These are phyloP conservation scores for Globisporangium emineosum DNA, from an alignment of 352 stramenopile species.

Conservation along the genomic window DNA sequence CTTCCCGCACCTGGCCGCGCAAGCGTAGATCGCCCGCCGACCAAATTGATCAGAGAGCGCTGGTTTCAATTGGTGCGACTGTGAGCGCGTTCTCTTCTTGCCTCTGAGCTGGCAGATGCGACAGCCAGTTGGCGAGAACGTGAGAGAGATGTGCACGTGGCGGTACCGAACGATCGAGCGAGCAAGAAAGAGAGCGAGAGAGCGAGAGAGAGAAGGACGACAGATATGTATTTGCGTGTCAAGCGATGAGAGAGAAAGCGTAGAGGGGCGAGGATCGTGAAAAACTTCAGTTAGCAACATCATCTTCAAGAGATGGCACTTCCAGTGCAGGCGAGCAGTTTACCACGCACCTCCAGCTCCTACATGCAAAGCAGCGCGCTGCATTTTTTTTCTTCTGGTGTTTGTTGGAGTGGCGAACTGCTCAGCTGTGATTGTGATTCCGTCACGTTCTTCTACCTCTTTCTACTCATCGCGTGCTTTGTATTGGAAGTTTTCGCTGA, in stretches of 20 bases:
- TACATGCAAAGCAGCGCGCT: not conserved
- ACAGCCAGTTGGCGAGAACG: not conserved
- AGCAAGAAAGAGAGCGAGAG: not conserved
- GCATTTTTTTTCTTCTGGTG: not conserved
- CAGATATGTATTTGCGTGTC: conserved; percentile 3
- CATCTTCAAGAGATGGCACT: not conserved
- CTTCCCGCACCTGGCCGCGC: conserved; percentile 41
- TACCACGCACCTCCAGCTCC: not conserved
- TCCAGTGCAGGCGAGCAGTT: not conserved
- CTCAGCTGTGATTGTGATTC: not conserved
- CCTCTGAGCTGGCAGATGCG: not conserved
- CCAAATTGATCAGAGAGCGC: not conserved
- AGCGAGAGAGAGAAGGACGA: not conserved
- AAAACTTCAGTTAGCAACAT: not conserved
- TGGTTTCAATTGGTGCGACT: not conserved
- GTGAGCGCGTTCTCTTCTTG: not conserved
- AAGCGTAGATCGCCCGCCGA: not conserved
- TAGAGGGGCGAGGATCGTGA: not conserved
- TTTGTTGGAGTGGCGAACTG: not conserved
- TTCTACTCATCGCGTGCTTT: not conserved
- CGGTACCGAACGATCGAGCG: not conserved
- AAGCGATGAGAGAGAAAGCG: not conserved
- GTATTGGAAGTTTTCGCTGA: not conserved
- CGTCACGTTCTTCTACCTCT: not conserved
- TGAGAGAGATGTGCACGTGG: not conserved